Percentiles rank a stretch among this genome's conserved stretches.
Evolutionary conservation across 441 rosid genomes (phyloP).

Genomic region (Populus hybrid): DNA sequence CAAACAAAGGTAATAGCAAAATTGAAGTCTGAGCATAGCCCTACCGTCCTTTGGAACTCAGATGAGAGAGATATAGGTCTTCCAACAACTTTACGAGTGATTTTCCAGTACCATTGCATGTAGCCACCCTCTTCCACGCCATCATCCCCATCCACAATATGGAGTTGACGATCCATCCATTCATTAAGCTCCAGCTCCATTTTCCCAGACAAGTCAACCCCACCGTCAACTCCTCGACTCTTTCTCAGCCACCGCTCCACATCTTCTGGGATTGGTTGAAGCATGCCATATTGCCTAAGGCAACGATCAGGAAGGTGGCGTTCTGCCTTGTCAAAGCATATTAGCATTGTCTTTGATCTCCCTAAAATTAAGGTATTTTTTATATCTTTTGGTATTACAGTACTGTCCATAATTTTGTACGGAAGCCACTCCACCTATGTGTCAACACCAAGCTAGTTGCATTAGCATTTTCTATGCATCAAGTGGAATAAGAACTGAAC

Average conservation of each 20-base stretch:
- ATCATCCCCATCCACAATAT: slow-evolving; percentile 61
- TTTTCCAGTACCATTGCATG: slow-evolving; percentile 74
- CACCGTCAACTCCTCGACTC: slow-evolving; percentile 94
- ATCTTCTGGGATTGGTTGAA: slow-evolving; percentile 81
- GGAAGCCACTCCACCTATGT: slow-evolving; percentile 94
- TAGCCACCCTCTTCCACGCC: slow-evolving; percentile 69
- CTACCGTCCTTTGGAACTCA: slow-evolving; percentile 94
- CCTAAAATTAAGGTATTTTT: slow-evolving; percentile 64
- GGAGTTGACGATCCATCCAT: slow-evolving; percentile 70
- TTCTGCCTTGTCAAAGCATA: slow-evolving; percentile 99
- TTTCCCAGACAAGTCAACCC: slow-evolving; percentile 89
- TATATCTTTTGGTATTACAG: slow-evolving; percentile 66
- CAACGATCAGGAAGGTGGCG: slow-evolving; percentile 98
- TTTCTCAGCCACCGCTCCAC: slow-evolving; percentile 96
- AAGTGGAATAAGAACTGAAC: slow-evolving; percentile 12
- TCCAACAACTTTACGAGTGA: slow-evolving; percentile 88
- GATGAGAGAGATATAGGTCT: slow-evolving; percentile 95
- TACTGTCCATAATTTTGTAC: slow-evolving; percentile 63
- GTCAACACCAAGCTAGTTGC: slow-evolving; percentile 9
- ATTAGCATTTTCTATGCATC: slow-evolving; percentile 10
- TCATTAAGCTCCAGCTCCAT: slow-evolving; percentile 90
- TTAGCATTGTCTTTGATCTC: slow-evolving; percentile 93
- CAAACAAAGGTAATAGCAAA: slow-evolving; percentile 4
- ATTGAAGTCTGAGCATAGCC: slow-evolving; percentile 20
- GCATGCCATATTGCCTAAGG: slow-evolving; percentile 75